Percentiles rank a stretch among this genome's conserved stretches.
phyloP scores from a whole-genome alignment of 345 rosid genomes.

The Crucihimalaya himalaica region DNA sequence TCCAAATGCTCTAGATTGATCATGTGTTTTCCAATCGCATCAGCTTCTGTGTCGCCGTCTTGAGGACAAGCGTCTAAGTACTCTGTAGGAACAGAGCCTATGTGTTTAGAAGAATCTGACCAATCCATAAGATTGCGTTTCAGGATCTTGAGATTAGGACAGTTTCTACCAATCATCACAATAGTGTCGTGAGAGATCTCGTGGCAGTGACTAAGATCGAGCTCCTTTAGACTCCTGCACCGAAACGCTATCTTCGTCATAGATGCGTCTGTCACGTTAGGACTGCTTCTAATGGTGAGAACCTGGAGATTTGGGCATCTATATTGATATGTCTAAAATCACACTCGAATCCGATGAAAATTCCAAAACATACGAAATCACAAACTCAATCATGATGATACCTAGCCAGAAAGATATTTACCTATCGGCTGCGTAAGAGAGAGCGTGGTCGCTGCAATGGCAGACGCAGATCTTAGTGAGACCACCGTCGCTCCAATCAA shows the following conservation, averaged over 20 bases:
- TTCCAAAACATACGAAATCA: not conserved
- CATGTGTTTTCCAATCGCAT: slow-evolving; percentile 67
- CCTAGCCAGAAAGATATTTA: slow-evolving; percentile 1
- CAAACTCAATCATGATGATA: not conserved
- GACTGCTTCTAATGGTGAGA: slow-evolving; percentile 69
- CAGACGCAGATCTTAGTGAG: slow-evolving; percentile 63
- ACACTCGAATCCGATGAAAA: not conserved
- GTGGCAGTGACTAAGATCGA: slow-evolving; percentile 79
- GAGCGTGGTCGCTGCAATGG: slow-evolving; percentile 80
- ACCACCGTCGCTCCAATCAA: slow-evolving; percentile 62
- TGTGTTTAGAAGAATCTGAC: slow-evolving; percentile 71
- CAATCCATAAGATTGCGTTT: slow-evolving; percentile 78
- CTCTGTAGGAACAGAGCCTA: slow-evolving; percentile 60
- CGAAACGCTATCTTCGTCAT: slow-evolving; percentile 60
- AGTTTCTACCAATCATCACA: slow-evolving; percentile 61
- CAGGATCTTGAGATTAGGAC: slow-evolving; percentile 58
- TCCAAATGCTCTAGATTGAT: slow-evolving; percentile 62
- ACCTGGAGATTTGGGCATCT: slow-evolving; percentile 71
- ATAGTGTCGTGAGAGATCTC: slow-evolving; percentile 76
- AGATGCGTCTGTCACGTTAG: slow-evolving; percentile 66
- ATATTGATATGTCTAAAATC: slow-evolving; percentile 29
- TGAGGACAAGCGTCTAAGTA: slow-evolving; percentile 75
- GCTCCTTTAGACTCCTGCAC: slow-evolving; percentile 58
- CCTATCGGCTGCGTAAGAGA: slow-evolving; percentile 68
- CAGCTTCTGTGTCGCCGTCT: slow-evolving; percentile 82